Conservation (phyloP, 805 yeast genomes). For the Metschnikowia gelsemii region DNA sequence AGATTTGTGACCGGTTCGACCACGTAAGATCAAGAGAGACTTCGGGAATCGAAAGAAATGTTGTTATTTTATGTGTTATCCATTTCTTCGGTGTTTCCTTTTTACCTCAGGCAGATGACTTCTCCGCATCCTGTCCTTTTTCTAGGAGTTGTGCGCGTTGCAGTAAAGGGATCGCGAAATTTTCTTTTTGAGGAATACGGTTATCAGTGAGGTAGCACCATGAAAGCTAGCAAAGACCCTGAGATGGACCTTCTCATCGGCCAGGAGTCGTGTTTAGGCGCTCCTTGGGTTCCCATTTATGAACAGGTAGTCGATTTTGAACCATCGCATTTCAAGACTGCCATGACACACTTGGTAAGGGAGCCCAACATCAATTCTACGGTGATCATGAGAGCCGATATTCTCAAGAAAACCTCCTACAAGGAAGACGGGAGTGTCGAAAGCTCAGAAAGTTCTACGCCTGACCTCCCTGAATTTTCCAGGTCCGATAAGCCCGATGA, state of each 20-base stretch:
- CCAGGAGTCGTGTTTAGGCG: constrained; percentile 49
- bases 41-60: not conserved
- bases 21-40: not conserved
- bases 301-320: constrained; percentile 48
- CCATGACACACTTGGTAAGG: constrained; percentile 74
- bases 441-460: constrained; percentile 17
- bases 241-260: constrained; percentile 16
- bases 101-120: not conserved
- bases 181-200: not conserved
- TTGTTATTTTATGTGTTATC: not conserved
- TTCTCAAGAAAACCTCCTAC: constrained; percentile 52
- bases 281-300: constrained; percentile 62
- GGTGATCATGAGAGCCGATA: constrained; percentile 84
- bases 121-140: not conserved
- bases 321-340: constrained; percentile 60
- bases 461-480: constrained; percentile 34
- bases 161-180: constrained; percentile 10
- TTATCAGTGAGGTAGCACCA: not conserved
- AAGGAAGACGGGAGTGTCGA: constrained; percentile 31
- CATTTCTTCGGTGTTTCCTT: not conserved
- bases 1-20: constrained; percentile 24
- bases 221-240: constrained; percentile 13
- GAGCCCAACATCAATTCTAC: constrained; percentile 93
- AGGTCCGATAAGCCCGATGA: constrained; percentile 6
- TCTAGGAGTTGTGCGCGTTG: not conserved